phyloP scores from a whole-genome alignment of 2,329 filamentous ascomycete genomes.

The Pleurostoma richardsiae region DNA sequence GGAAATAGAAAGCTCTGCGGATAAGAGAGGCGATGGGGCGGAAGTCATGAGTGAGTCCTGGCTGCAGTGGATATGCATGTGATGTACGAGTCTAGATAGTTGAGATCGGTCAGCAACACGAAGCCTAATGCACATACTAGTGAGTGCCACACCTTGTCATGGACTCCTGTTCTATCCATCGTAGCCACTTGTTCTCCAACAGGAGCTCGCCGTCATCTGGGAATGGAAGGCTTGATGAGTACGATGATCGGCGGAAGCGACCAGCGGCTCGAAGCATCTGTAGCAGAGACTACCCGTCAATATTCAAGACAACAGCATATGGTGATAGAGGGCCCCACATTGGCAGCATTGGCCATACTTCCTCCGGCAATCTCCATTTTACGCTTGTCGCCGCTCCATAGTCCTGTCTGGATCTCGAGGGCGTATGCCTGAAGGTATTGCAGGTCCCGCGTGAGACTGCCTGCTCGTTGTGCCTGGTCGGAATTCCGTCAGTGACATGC shows the following conservation, averaged over 20 bases:
- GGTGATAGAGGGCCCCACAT: not conserved
- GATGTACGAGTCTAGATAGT: not conserved
- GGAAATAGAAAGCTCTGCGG: not conserved
- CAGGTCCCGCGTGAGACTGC: not conserved
- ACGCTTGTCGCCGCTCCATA: slow-evolving; percentile 1
- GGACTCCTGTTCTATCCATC: not conserved
- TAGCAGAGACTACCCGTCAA: not conserved
- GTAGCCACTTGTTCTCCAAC: not conserved
- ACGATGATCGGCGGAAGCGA: not conserved
- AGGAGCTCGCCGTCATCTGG: not conserved
- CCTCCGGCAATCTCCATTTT: slow-evolving; percentile 1
- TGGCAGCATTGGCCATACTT: not conserved
- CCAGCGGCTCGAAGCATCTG: not conserved
- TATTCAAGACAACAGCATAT: too few relatives aligned
- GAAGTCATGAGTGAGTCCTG: not conserved
- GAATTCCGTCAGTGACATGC: not conserved
- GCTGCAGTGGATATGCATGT: not conserved
- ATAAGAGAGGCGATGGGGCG: not conserved
- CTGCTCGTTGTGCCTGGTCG: not conserved
- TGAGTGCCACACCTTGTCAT: not conserved
- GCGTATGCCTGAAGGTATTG: slow-evolving; percentile 1
- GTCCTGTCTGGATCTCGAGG: not conserved
- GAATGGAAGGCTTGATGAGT: not conserved
- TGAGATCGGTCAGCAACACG: too few relatives aligned
- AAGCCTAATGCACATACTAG: too few relatives aligned